These are phyloP conservation scores for Aspergillus haitiensis DNA, from an alignment of 495 filamentous ascomycete species.

Conservation along the genomic window DNA sequence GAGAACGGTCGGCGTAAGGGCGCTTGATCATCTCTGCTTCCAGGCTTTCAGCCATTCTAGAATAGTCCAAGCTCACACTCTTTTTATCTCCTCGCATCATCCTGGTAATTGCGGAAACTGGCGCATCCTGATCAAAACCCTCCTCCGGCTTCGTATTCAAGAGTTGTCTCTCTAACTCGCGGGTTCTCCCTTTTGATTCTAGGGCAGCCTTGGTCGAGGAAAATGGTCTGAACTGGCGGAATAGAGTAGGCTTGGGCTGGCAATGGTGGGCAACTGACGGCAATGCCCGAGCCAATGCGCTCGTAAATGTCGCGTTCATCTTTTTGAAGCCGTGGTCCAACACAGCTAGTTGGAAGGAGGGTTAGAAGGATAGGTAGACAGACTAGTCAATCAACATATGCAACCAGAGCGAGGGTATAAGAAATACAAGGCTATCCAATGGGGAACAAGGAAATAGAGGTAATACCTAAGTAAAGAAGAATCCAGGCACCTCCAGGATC, in stretches of 20 bases:
- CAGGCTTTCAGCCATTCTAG: slow-evolving; percentile 36
- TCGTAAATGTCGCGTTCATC: slow-evolving; percentile 44
- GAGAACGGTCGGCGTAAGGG: slow-evolving; percentile 39
- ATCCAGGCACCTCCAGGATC: neutral
- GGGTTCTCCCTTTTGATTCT: slow-evolving; percentile 22
- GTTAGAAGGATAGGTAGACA: neutral
- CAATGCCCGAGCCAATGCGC: slow-evolving; percentile 35
- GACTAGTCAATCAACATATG: neutral
- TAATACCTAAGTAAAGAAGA: neutral
- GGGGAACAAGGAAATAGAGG: neutral
- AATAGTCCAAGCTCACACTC: slow-evolving; percentile 31
- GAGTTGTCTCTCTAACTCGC: slow-evolving; percentile 36
- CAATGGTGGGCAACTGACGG: slow-evolving; percentile 39
- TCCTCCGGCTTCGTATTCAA: slow-evolving; percentile 26
- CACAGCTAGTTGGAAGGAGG: neutral
- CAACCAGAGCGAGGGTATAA: neutral
- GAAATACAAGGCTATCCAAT: neutral
- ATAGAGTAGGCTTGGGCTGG: slow-evolving; percentile 21
- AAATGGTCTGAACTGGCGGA: slow-evolving; percentile 30
- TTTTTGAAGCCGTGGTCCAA: slow-evolving; percentile 14
- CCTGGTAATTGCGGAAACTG: slow-evolving; percentile 34
- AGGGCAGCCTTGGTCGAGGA: slow-evolving; percentile 29
- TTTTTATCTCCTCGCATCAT: slow-evolving; percentile 35
- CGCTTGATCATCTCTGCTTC: slow-evolving; percentile 43
- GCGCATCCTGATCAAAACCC: slow-evolving; percentile 25